Percentiles rank a stretch among this genome's conserved stretches.
phyloP scores from a whole-genome alignment of 106 monocot genomes.

The Narthecium ossifragum region DNA sequence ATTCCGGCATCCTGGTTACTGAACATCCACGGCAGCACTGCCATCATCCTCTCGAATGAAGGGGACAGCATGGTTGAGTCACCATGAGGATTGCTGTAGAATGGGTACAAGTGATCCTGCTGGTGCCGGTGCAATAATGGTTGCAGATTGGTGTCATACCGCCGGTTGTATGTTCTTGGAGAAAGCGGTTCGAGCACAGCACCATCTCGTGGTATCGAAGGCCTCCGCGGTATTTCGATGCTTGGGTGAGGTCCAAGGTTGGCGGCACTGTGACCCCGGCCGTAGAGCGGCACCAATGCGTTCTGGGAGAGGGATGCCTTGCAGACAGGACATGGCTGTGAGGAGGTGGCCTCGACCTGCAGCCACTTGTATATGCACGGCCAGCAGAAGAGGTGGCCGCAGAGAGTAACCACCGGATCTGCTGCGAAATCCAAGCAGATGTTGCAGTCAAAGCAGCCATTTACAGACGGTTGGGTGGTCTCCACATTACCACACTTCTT shows the following conservation, averaged over 20 bases:
- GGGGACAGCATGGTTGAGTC: too few species aligned
- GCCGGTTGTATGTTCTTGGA: background rate
- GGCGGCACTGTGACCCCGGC: conserved; percentile 31
- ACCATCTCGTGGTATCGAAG: conserved; percentile 13
- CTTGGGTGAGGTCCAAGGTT: background rate
- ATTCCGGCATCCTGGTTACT: conserved; percentile 9
- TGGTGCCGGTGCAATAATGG: background rate
- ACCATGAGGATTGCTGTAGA: background rate
- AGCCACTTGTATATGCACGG: conserved; percentile 97
- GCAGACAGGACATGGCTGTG: conserved; percentile 77
- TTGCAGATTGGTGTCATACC: background rate
- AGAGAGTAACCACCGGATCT: conserved; percentile 91
- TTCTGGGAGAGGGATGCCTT: conserved; percentile 59
- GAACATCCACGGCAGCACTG: conserved; percentile 44
- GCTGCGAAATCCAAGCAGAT: conserved; percentile 73
- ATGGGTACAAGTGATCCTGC: background rate
- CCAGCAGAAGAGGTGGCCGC: conserved; percentile 99
- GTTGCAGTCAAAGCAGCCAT: conserved; percentile 90
- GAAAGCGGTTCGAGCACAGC: background rate
- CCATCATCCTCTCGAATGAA: conserved; percentile 14
- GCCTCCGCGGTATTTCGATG: conserved; percentile 37
- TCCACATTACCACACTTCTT: conserved; percentile 19
- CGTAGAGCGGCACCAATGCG: conserved; percentile 78
- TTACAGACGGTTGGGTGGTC: background rate
- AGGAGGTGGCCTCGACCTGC: conserved; percentile 10